These are phyloP conservation scores for Trichoderma sp. DNA, from an alignment of 2,329 filamentous ascomycete species.

Conservation along the genomic window DNA sequence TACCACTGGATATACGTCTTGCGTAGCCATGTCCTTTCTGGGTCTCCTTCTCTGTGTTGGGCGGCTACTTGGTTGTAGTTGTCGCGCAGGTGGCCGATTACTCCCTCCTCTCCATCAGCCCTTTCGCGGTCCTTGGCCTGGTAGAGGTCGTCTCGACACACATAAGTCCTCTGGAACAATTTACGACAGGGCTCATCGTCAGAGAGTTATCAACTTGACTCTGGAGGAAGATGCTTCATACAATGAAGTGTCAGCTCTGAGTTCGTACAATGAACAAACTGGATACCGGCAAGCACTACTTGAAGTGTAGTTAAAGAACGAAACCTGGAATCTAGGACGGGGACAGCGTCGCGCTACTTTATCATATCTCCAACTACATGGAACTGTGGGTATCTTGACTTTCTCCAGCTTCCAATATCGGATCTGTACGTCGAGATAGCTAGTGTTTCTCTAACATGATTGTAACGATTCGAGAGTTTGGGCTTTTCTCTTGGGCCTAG, in stretches of 20 bases:
- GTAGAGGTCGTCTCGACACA: constrained; percentile 8
- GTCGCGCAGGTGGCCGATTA: constrained; percentile 3
- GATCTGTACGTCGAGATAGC: too few species aligned
- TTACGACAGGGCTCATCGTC: constrained; percentile 9
- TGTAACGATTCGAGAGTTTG: too few species aligned
- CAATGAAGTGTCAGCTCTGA: not conserved
- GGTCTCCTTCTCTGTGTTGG: not conserved
- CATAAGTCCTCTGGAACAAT: constrained; percentile 3
- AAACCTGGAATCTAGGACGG: not conserved
- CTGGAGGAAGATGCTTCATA: not conserved
- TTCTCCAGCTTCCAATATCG: too few species aligned
- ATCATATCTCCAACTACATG: constrained; percentile 18
- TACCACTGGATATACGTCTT: not conserved
- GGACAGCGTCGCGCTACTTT: constrained; percentile 10
- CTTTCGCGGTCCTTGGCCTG: constrained; percentile 2
- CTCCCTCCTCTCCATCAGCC: constrained; percentile 18
- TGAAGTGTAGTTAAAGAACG: not conserved
- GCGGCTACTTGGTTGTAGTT: not conserved
- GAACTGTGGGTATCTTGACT: not conserved
- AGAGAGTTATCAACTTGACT: not conserved
- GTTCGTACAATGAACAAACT: constrained; percentile 1
- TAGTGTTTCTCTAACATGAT: too few species aligned
- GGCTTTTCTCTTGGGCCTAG: too few species aligned
- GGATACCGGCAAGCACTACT: constrained; percentile 7
- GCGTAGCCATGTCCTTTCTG: not conserved